Evolutionary conservation across 139 green algal genomes (phyloP).

Genomic region (Chlorella sp.): DNA sequence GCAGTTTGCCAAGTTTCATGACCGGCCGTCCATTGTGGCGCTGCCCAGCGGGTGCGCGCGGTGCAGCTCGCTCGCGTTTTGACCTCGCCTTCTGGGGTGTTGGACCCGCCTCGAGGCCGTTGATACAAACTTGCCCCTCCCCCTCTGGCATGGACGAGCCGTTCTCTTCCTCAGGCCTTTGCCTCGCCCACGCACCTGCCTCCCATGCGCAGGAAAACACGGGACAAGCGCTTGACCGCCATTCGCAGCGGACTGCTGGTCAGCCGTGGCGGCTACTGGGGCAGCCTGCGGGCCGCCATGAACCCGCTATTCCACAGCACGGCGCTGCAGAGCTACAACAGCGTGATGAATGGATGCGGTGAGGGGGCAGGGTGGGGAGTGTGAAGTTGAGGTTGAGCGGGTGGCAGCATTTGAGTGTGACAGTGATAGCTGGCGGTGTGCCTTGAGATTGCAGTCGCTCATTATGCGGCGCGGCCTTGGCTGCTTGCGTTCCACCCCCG

Average conservation of each 20-base stretch:
- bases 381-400: not conserved
- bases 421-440: too few relatives aligned
- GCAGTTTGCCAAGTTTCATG: slow-evolving; percentile 30
- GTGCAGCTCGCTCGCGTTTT: too few relatives aligned
- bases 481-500: too few relatives aligned
- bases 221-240: slow-evolving; percentile 3
- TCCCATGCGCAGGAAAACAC: not conserved
- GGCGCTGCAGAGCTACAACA: slow-evolving; percentile 26
- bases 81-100: too few relatives aligned
- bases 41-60: not conserved
- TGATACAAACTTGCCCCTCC: too few relatives aligned
- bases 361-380: not conserved
- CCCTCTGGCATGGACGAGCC: too few relatives aligned
- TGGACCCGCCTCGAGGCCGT: too few relatives aligned
- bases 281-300: slow-evolving; percentile 37
- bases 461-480: too few relatives aligned
- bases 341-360: slow-evolving; percentile 40
- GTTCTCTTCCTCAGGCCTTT: too few relatives aligned
- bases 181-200: too few relatives aligned
- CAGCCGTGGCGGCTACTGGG: slow-evolving; percentile 17
- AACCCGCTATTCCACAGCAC: slow-evolving; percentile 49
- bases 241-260: slow-evolving; percentile 21
- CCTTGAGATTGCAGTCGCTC: too few relatives aligned
- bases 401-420: too few relatives aligned
- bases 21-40: not conserved